Evolutionary conservation across 2,329 filamentous ascomycete species (phyloP), one percentile per base, ranked within the genome.

Genomic region (Cladosporium oxysporum): DNA sequence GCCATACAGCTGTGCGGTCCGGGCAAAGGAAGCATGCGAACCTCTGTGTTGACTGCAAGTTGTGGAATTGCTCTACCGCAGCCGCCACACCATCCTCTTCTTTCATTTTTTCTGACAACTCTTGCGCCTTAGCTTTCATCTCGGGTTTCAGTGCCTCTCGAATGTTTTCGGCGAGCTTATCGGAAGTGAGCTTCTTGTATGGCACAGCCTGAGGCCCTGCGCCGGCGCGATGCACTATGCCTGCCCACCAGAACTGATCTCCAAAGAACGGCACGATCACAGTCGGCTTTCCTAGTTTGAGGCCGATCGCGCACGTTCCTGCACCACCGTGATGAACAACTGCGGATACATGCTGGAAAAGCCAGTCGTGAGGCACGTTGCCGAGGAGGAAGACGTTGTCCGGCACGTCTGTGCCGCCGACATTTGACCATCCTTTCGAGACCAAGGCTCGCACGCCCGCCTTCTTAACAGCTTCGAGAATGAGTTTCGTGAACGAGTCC

Each of bases 1-100:
- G 84, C 92, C 92, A 96, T 0, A 89, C 88, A 0, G 93, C 92
- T 1, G 86, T 83, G 44, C 88, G 84, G 61, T 84, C 85, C 0
- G 91, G 91, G 28, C 87, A 84, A 28, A 96, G 72, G 10, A 85
- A 84, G 75, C 92, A 96, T 65, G 89, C 83, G 66, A 95, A 74
- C 18, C 81, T 82, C 66, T 90, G 85, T 5, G 88, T 76, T 61
- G 90, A 81, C 0, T 96, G 79, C 64, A 77, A 74, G 6, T 73
- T 77, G 69, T 84, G 81, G 65, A 85, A 84, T 1, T 76, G 80
- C 37, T 78, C 72, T 3, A 79, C 82, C 0, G 81, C 82, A 2
- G 71, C 68, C 11, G 77, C 66, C 8, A 78, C 77, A 0, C 82
- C 82, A 2, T 73, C 73, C 67, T 84, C 83, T 1, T 65, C 64